Percentiles rank a stretch among this genome's conserved stretches.
Evolutionary conservation across 768 basidiomycete genomes (phyloP).

Genomic region (Dioszegia aurantiaca): DNA sequence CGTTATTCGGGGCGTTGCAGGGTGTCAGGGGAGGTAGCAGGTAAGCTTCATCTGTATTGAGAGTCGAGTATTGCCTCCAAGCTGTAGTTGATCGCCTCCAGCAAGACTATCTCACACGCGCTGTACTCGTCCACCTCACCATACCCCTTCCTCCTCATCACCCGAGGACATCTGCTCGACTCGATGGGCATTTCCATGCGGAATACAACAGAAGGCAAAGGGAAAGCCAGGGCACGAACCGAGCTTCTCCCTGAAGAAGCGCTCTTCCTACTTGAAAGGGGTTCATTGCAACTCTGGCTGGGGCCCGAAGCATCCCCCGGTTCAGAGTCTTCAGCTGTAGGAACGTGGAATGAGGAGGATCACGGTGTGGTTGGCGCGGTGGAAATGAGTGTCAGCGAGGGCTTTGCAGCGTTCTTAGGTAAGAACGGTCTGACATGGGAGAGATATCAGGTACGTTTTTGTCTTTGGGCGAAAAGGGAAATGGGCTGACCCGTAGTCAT

Average conservation of each 20-base stretch:
- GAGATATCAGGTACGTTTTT: constrained; percentile 70
- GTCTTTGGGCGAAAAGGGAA: not conserved
- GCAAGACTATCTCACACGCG: constrained; percentile 52
- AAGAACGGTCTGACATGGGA: constrained; percentile 73
- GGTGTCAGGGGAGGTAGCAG: constrained; percentile 72
- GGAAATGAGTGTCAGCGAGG: constrained; percentile 84
- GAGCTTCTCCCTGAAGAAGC: constrained; percentile 94
- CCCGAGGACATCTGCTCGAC: constrained; percentile 76
- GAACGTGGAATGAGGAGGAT: constrained; percentile 47
- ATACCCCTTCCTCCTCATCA: constrained; percentile 42
- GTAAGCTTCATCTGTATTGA: constrained; percentile 57
- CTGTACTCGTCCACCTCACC: constrained; percentile 32
- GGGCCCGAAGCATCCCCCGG: constrained; percentile 14
- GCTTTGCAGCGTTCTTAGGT: constrained; percentile 79
- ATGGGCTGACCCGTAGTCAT: constrained; percentile 62
- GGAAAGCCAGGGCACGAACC: constrained; percentile 59
- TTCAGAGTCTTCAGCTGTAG: constrained; percentile 29
- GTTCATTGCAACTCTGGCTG: constrained; percentile 61
- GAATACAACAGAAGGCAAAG: constrained; percentile 45
- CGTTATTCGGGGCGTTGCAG: constrained; percentile 80
- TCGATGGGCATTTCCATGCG: constrained; percentile 77
- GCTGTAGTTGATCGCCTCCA: constrained; percentile 15
- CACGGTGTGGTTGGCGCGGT: constrained; percentile 36
- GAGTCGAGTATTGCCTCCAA: not conserved
- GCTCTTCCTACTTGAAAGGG: constrained; percentile 87